Evolutionary conservation across 768 basidiomycete species (phyloP).

Genomic region (Peribolospora kevripleyi): DNA sequence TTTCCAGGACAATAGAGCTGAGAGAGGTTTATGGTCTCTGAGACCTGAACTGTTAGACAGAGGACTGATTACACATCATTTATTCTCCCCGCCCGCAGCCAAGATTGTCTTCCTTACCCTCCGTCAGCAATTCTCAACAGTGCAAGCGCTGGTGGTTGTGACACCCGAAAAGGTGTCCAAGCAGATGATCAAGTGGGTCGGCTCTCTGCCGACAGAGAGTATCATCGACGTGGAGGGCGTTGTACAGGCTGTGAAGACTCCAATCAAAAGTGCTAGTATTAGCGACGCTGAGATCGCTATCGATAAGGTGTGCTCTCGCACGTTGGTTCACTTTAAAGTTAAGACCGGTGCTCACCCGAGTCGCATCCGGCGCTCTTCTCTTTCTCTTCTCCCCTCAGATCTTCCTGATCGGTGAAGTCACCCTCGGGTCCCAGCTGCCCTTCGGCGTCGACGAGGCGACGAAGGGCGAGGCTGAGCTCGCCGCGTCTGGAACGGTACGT

Average conservation of each 20-base stretch:
- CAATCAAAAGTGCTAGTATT: slow-evolving; percentile 76
- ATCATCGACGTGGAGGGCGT: slow-evolving; percentile 74
- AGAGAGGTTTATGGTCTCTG: slow-evolving; percentile 24
- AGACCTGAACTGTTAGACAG: not conserved
- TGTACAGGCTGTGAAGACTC: slow-evolving; percentile 50
- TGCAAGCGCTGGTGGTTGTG: slow-evolving; percentile 60
- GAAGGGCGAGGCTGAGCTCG: slow-evolving; percentile 46
- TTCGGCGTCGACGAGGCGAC: slow-evolving; percentile 85
- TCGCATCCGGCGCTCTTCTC: not conserved
- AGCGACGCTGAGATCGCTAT: slow-evolving; percentile 70
- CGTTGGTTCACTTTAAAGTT: not conserved
- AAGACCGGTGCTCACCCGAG: not conserved
- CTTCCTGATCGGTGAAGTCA: slow-evolving; percentile 1
- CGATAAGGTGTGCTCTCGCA: slow-evolving; percentile 32
- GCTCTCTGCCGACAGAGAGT: slow-evolving; percentile 51
- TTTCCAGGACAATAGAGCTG: slow-evolving; percentile 69
- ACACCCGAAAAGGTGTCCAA: slow-evolving; percentile 60
- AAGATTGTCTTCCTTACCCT: slow-evolving; percentile 89
- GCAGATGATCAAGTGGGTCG: slow-evolving; percentile 91
- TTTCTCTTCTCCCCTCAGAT: not conserved
- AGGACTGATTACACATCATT: slow-evolving; percentile 3
- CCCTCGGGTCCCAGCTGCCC: slow-evolving; percentile 32
- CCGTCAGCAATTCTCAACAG: slow-evolving; percentile 59
- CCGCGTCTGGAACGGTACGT: too few species aligned
- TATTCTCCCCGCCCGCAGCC: slow-evolving; percentile 26